Percentiles rank a stretch among this genome's conserved stretches.
These are phyloP conservation scores for Mycena floridula DNA, from an alignment of 768 basidiomycete species.

Conservation along the genomic window DNA sequence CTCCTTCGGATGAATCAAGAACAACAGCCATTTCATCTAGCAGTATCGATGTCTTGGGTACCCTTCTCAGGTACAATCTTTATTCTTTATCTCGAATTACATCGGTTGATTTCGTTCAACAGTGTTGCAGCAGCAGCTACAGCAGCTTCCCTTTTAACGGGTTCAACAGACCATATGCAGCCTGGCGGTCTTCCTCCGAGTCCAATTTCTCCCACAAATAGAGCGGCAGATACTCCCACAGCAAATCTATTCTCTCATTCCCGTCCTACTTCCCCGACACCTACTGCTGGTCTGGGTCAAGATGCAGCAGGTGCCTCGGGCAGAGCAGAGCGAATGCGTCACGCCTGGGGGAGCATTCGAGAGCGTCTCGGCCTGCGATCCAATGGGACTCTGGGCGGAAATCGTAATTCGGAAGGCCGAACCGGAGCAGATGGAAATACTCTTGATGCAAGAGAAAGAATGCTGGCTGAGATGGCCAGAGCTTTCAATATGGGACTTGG, in stretches of 20 bases:
- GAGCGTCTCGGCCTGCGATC: slow-evolving; percentile 60
- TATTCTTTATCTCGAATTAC: not conserved
- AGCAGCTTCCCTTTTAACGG: slow-evolving; percentile 76
- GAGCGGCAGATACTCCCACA: not conserved
- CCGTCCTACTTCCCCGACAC: slow-evolving; percentile 36
- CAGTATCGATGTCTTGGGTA: slow-evolving; percentile 79
- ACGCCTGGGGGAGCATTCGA: slow-evolving; percentile 62
- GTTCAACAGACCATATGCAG: slow-evolving; percentile 60
- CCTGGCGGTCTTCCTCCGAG: slow-evolving; percentile 44
- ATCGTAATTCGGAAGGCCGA: slow-evolving; percentile 10
- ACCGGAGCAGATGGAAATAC: slow-evolving; percentile 9
- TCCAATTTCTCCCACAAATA: not conserved
- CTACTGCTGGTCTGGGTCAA: slow-evolving; percentile 30
- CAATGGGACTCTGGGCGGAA: too few species aligned
- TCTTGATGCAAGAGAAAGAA: slow-evolving; percentile 59
- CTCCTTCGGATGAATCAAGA: not conserved
- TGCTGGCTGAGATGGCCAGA: slow-evolving; percentile 77
- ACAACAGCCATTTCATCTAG: slow-evolving; percentile 51
- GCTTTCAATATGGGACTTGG: slow-evolving; percentile 73
- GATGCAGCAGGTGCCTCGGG: too few species aligned
- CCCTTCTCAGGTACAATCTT: slow-evolving; percentile 59
- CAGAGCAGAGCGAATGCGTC: slow-evolving; percentile 46
- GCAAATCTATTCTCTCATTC: too few species aligned
- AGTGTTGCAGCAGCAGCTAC: slow-evolving; percentile 92
- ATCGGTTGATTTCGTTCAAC: slow-evolving; percentile 5